Evolutionary conservation across 306 rosid genomes (phyloP), one percentile per base, ranked within the genome.

Genomic region (Medicago lupulina): DNA sequence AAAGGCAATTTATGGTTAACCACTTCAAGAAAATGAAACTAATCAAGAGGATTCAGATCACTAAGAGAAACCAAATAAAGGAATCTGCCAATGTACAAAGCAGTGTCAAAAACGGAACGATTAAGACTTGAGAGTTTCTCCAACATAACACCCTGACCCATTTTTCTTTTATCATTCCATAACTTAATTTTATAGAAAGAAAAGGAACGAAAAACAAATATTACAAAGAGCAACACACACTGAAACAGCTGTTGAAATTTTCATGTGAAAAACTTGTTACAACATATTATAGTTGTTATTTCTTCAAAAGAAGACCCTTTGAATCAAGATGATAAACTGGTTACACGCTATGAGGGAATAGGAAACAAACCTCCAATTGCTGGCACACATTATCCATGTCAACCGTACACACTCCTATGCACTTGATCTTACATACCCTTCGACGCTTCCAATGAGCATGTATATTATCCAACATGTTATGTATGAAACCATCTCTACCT

Each of bases 401-500:
- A 18, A 90, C 94, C 0, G 96, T 90, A 71, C 97, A 95, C 77
- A 95, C 99, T 73, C 99, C 99, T 81, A 81, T 85, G 85, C 99
- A 95, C 80, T 81, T 95, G 18, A 92, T 88, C 87, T 92, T 95
- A 86, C 97, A 95, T 18, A 90, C 97, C 82, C 99, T 89, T 67
- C 92, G 80, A 59, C 97, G 88, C 88, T 93, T 93, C 98, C 98
- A 93, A 67, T 79, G 99, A 80, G 97, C 96, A 79, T 95, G 97
- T 64, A 95, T 95, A 78, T 95, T 95, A 77, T 95, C 99, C 99
- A 95, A 83, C 97, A 95, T 95, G 82, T 95, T 95, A 78, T 95
- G 97, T 2, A 95, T 95, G 80, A 95, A 90, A 53, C 99, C 99
- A 88, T 95, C 99, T 82, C 97, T 92, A 77, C 99, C 99, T 95